Evolutionary conservation across 148 eudicot genomes (phyloP).

Genomic region (Diospyros kaki): DNA sequence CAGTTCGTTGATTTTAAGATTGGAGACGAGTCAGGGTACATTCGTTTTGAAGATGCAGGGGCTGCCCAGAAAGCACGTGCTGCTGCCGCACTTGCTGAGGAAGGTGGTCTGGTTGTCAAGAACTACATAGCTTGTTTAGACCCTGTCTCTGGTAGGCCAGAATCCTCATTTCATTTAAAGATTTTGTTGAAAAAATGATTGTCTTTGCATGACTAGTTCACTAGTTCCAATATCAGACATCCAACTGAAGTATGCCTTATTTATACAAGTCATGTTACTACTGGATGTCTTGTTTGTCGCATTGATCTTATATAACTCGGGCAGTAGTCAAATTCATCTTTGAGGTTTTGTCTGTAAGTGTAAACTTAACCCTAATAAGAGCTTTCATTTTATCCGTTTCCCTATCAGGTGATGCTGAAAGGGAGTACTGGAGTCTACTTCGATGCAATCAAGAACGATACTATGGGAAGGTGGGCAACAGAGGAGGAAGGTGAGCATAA

Average conservation of each 20-base stretch:
- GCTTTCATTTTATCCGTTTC: neutral
- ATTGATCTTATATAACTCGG: neutral
- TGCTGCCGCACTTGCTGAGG: constrained; percentile 73
- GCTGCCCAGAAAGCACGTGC: constrained; percentile 83
- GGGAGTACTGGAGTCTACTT: constrained; percentile 75
- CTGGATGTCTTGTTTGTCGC: too few relatives aligned
- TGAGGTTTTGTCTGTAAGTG: neutral
- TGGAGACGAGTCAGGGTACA: constrained; percentile 66
- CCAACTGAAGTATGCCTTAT: too few relatives aligned
- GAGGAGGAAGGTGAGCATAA: constrained; percentile 56
- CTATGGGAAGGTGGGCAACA: constrained; percentile 36
- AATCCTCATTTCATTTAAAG: neutral
- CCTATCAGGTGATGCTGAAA: constrained; percentile 76
- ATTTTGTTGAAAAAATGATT: neutral
- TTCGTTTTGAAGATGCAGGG: constrained; percentile 72
- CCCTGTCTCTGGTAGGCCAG: constrained; percentile 64
- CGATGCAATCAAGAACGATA: constrained; percentile 40
- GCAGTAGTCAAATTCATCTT: neutral
- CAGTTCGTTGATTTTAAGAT: constrained; percentile 61
- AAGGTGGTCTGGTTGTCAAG: constrained; percentile 67
- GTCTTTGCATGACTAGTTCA: too few relatives aligned
- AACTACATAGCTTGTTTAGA: constrained; percentile 66
- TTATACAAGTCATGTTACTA: too few relatives aligned
- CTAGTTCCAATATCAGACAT: too few relatives aligned
- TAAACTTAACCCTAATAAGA: neutral